Base-by-base conservation (phyloP, 306 rosid species). In the Hippophae rhamnoides region DNA sequence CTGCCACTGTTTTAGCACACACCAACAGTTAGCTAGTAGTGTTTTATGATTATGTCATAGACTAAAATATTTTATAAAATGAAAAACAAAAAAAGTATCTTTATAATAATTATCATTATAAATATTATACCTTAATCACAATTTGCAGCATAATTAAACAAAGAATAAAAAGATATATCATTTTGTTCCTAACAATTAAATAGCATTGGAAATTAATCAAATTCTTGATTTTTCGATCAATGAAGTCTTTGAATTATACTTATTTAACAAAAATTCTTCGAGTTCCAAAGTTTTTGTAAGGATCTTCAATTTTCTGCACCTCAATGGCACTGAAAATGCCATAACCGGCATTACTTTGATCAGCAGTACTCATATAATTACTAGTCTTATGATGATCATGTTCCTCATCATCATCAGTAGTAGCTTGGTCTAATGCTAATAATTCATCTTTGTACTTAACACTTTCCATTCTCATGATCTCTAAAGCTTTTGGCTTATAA, bases 261-360 rank as follows among this genome's bases (percentile, higher is more conserved):
- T 52, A 50, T 44, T 43, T 64, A 12, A 54, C 57, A 2, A 45
- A 1, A 8, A 64, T 52, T 67, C 54, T 78, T 56, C 64, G 57
- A 48, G 62, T 66, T 41, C 57, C 76, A 13, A 10, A 8, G 38
- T 25, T 64, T 60, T 59, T 77, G 54, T 59, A 71, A 62, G 89
- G 85, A 72, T 73, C 77, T 46, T 71, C 63, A 71, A 78, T 82
- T 66, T 75, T 86, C 31, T 80, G 88, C 13, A 75, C 86, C 52
- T 79, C 77, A 52, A 82, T 64, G 25, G 90, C 95, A 80, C 94
- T 86, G 42, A 89, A 89, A 67, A 84, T 82, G 51, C 95, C 95
- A 71, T 68, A 80, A 23, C 92, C 86, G 52, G 76, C 66, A 7
- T 13, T 60, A 31, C 71, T 69, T 50, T 75, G 82, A 43, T 68